Conservation (phyloP, 2,329 filamentous ascomycete species). For the Coniochaeta prunicola region DNA sequence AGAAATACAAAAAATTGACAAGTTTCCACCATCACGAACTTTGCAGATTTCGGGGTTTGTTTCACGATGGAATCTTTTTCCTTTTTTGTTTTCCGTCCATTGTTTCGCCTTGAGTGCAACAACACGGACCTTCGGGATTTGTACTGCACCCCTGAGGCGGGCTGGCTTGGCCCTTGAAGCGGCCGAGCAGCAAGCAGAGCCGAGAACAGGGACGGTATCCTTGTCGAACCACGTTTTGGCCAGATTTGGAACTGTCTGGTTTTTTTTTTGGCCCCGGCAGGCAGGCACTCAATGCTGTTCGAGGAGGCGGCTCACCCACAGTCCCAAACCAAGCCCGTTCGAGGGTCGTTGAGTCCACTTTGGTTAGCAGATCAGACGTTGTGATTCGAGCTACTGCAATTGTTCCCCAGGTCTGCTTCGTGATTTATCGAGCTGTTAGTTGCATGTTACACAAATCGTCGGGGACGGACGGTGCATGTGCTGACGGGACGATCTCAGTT, state of each 20-base stretch:
- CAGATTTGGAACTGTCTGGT: neutral
- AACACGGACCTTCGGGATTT: neutral
- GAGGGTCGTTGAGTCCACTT: neutral
- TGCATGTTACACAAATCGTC: neutral
- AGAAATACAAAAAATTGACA: neutral
- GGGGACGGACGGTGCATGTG: neutral
- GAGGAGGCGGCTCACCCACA: no score
- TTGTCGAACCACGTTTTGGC: neutral
- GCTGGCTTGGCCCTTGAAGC: neutral
- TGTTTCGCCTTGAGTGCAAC: neutral
- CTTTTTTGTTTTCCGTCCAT: neutral
- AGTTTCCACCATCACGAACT: neutral
- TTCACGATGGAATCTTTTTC: neutral
- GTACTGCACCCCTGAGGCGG: neutral
- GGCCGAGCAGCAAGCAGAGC: neutral
- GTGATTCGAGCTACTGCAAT: neutral
- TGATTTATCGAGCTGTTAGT: no score
- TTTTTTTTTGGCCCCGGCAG: neutral
- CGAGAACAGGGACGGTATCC: neutral
- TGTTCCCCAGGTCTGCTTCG: neutral
- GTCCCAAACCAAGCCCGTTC: no score
- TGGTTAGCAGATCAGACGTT: neutral
- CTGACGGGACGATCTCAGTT: no score
- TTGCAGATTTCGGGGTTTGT: neutral
- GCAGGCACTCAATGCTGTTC: neutral